Percentiles rank a stretch among this genome's conserved stretches.
phyloP scores from a whole-genome alignment of 331 rosid genomes.

The Rosa hybrid region DNA sequence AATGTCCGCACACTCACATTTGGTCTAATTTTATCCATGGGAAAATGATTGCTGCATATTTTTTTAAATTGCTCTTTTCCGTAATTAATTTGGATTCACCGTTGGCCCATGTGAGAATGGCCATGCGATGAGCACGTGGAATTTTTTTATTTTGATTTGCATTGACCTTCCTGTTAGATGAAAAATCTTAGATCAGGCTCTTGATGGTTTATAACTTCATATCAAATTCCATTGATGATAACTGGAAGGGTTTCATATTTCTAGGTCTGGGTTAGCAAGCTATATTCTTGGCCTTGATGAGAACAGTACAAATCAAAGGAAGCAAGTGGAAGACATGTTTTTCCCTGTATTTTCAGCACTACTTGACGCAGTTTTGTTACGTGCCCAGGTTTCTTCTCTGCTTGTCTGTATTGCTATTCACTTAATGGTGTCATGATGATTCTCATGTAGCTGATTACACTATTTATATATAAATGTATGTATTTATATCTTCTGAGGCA shows the following conservation, averaged over 20 bases:
- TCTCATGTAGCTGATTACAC: constrained; percentile 5
- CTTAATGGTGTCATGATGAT: constrained; percentile 11
- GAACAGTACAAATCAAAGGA: constrained; percentile 55
- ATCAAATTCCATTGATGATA: constrained; percentile 12
- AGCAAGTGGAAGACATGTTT: constrained; percentile 65
- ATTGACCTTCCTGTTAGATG: not conserved
- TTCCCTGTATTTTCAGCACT: constrained; percentile 74
- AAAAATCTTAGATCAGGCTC: not conserved
- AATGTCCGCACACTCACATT: not conserved
- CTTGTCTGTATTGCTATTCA: constrained; percentile 31
- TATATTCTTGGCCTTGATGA: constrained; percentile 80
- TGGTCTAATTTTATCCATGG: not conserved
- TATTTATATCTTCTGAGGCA: not conserved
- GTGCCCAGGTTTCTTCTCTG: constrained; percentile 75
- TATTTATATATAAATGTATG: not conserved
- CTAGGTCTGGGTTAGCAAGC: constrained; percentile 89
- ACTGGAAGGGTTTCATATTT: constrained; percentile 27
- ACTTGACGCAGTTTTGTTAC: constrained; percentile 79
- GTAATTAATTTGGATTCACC: not conserved
- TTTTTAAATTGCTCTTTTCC: not conserved
- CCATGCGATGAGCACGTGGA: not conserved
- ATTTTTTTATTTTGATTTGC: not conserved
- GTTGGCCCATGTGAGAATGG: not conserved
- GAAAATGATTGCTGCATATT: not conserved
- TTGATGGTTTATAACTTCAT: not conserved